A percentile compares a stretch with the other conserved stretches of the same genome.
phyloP scores from a whole-genome alignment of 2,329 filamentous ascomycete genomes.

The Diaporthe citrichinensis region DNA sequence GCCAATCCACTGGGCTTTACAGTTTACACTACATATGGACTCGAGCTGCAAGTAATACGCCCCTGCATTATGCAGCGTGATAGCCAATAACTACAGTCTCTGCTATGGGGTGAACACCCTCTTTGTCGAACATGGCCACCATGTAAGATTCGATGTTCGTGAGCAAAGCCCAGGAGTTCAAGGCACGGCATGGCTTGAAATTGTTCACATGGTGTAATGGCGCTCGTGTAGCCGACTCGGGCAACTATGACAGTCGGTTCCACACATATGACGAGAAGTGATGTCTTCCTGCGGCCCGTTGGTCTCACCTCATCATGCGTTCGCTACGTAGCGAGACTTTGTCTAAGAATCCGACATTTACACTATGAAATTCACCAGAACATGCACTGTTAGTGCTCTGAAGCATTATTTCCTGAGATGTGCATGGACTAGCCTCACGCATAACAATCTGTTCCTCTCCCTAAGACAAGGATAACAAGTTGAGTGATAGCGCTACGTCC shows the following conservation, averaged over 20 bases:
- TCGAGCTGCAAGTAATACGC: neutral
- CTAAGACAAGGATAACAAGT: no score
- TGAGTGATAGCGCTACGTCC: no score
- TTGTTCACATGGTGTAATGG: neutral
- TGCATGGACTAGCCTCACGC: no score
- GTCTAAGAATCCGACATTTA: no score
- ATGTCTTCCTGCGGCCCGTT: neutral
- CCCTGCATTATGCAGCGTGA: conserved; percentile 1
- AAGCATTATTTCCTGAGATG: no score
- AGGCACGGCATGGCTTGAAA: neutral
- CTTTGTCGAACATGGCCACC: neutral
- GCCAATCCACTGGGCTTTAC: neutral
- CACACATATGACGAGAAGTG: neutral
- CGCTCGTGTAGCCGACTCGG: neutral
- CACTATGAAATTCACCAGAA: no score
- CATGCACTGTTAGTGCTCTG: no score
- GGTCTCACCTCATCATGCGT: neutral
- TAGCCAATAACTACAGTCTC: neutral
- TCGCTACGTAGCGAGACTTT: no score
- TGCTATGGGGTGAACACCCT: conserved; percentile 1
- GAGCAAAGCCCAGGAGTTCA: neutral
- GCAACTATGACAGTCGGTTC: neutral
- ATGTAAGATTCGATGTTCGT: neutral
- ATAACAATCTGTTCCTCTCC: no score
- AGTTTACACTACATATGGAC: neutral